phyloP scores from a whole-genome alignment of 176 grass and related monocot genomes.

The Carex kokanica region DNA sequence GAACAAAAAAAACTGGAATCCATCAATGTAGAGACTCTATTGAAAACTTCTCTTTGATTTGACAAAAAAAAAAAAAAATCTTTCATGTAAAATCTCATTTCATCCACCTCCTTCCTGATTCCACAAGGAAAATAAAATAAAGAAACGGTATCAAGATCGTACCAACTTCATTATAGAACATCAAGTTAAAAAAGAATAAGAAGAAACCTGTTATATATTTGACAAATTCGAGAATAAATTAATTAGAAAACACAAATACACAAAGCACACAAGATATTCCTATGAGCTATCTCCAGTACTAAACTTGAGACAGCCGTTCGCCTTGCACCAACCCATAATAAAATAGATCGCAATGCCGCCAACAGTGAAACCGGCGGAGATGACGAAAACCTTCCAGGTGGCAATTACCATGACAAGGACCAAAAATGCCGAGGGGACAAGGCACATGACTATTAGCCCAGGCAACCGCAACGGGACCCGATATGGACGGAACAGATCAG shows the following conservation, averaged over 20 bases:
- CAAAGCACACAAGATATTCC: background rate
- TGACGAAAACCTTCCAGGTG: slow-evolving; percentile 65
- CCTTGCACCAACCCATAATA: slow-evolving; percentile 56
- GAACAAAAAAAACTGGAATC: background rate
- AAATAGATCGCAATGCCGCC: slow-evolving; percentile 45
- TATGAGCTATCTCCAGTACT: slow-evolving; percentile 14
- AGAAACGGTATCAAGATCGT: background rate
- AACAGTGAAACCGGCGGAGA: slow-evolving; percentile 48
- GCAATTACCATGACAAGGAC: slow-evolving; percentile 86
- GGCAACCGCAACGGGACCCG: slow-evolving; percentile 41
- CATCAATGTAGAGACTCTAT: background rate
- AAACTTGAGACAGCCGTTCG: slow-evolving; percentile 45
- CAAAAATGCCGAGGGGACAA: slow-evolving; percentile 67
- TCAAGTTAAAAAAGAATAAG: background rate
- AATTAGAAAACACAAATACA: background rate
- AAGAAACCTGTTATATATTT: slow-evolving; percentile 1
- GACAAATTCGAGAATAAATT: background rate
- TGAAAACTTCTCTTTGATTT: background rate
- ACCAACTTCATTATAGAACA: background rate
- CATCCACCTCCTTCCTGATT: background rate
- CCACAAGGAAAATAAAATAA: background rate
- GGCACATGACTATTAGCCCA: slow-evolving; percentile 37
- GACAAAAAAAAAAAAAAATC: background rate
- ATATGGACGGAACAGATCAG: slow-evolving; percentile 48
- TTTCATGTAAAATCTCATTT: background rate